Evolutionary conservation across 805 yeast species (phyloP), one percentile per base, ranked within the genome.

Genomic region (Lipomyces anomalus): DNA sequence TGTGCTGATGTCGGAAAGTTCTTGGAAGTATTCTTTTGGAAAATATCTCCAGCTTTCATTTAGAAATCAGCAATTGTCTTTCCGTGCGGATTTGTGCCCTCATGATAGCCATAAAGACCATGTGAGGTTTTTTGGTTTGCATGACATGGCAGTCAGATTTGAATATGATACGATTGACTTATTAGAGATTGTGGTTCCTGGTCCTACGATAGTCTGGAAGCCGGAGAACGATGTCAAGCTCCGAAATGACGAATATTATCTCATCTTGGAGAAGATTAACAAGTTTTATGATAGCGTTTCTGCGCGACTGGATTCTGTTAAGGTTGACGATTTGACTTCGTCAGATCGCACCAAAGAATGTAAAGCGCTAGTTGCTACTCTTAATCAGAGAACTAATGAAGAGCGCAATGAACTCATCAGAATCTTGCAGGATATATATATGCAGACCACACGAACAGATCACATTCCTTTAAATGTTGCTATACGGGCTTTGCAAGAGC

Each of bases 11-110:
- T 83, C 84, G 57, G 90, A 87, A 40, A 80, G 80, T 33, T 80
- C 97, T 0, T 89, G 94, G 82, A 87, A 82, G 58, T 81, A 80
- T 53, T 90, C 97, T 0, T 82, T 92, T 64, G 98, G 97, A 0
- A 94, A 94, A 60, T 92, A 84, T 61, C 68, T 92, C 21, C 97
- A 92, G 66, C 68, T 89, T 20, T 70, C 83, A 24, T 89, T 89
- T 61, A 87, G 95, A 84, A 76, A 83, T 44, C 65, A 70, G 29
- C 70, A 68, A 17, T 67, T 78, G 32, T 69, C 75, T 11, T 68
- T 79, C 46, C 69, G 79, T 4, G 82, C 80, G 2, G 83, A 82
- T 1, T 71, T 74, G 18, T 92, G 98, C 63, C 65, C 72, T 0
- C 97, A 90, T 64, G 87, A 88, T 61, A 80, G 82, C 46, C 82